Evolutionary conservation across 2,329 filamentous ascomycete species (phyloP).

Genomic region (Phaeosphaeria sp.): DNA sequence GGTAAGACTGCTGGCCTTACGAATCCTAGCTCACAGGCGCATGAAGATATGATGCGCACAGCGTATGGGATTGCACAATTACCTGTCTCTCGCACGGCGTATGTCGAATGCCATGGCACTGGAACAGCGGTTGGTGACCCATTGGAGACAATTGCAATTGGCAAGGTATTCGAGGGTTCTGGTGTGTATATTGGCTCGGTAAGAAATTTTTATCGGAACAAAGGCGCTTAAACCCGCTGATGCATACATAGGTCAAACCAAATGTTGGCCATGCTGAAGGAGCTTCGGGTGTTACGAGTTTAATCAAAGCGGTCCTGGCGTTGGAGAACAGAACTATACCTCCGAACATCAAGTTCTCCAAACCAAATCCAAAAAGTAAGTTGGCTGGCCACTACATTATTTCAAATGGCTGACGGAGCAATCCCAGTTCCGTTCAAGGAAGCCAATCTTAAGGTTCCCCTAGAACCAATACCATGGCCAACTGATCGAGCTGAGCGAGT

Average conservation of each 20-base stretch:
- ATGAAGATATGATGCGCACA: constrained; percentile 30
- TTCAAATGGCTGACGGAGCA: not conserved
- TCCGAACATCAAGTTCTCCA: constrained; percentile 26
- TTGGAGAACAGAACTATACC: constrained; percentile 46
- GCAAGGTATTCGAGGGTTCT: constrained; percentile 1
- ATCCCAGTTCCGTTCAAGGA: constrained; percentile 13
- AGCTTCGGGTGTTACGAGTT: constrained; percentile 36
- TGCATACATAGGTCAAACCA: constrained; percentile 21
- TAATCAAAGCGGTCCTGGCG: constrained; percentile 47
- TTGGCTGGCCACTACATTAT: not conserved
- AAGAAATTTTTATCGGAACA: not conserved
- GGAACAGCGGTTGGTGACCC: constrained; percentile 17
- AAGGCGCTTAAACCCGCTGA: not conserved
- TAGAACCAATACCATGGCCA: constrained; percentile 11
- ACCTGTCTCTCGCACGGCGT: constrained; percentile 12
- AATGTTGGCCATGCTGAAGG: constrained; percentile 45
- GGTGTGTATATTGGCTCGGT: constrained; percentile 23
- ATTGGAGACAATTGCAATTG: not conserved
- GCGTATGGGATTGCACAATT: constrained; percentile 6
- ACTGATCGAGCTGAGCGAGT: constrained; percentile 9
- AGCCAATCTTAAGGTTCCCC: constrained; percentile 14
- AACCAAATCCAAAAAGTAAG: constrained; percentile 15
- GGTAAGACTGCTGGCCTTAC: constrained; percentile 45
- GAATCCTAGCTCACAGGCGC: constrained; percentile 59
- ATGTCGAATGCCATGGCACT: constrained; percentile 39